Percentiles rank a stretch among this genome's conserved stretches.
phyloP scores from a whole-genome alignment of 78 protist genomes.

The Isochrysis galbana region DNA sequence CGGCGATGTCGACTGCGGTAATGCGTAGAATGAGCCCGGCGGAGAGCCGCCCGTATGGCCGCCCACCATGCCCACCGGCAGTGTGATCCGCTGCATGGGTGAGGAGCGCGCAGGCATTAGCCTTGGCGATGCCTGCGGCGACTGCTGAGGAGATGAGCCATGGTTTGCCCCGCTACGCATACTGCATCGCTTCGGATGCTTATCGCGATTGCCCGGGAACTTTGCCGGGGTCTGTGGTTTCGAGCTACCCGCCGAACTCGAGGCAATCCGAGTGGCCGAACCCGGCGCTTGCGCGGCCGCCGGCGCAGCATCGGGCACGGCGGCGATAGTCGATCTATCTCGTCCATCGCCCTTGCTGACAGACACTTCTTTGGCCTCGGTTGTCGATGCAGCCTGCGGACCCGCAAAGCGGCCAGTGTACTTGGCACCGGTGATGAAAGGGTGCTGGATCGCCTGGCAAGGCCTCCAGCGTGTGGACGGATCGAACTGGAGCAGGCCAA shows the following conservation, averaged over 20 bases:
- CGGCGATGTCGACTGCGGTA: background rate
- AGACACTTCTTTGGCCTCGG: background rate
- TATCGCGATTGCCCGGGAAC: too few species aligned
- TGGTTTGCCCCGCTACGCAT: too few species aligned
- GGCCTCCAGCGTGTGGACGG: constrained; percentile 47
- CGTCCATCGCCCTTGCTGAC: background rate
- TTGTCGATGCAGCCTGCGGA: background rate
- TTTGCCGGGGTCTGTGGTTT: too few species aligned
- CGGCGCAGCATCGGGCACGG: background rate
- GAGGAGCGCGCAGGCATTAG: too few species aligned
- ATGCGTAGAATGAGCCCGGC: background rate
- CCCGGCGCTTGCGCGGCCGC: background rate
- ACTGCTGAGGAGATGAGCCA: too few species aligned
- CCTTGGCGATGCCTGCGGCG: too few species aligned
- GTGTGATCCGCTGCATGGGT: too few species aligned
- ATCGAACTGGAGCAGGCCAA: background rate
- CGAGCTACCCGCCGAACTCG: too few species aligned
- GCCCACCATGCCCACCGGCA: too few species aligned
- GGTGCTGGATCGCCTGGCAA: constrained; percentile 36
- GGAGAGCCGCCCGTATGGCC: too few species aligned
- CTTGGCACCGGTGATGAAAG: constrained; percentile 47
- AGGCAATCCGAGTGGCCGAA: too few species aligned
- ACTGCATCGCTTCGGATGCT: too few species aligned
- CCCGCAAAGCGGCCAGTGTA: background rate
- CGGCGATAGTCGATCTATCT: background rate